phyloP scores from a whole-genome alignment of 2,329 filamentous ascomycete genomes.

The Cryphonectria japonica region DNA sequence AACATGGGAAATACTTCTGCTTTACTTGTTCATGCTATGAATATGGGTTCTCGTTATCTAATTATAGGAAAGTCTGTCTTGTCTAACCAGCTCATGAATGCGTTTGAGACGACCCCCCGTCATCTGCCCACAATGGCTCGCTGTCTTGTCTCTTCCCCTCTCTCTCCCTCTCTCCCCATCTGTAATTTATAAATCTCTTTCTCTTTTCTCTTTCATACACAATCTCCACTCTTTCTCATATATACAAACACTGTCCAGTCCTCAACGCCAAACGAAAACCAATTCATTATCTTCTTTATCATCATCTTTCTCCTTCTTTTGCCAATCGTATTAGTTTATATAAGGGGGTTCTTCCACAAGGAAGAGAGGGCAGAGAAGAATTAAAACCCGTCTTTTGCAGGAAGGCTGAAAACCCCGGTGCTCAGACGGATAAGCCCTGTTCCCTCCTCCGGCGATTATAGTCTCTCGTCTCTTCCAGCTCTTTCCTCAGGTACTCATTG shows the following conservation, averaged over 20 bases:
- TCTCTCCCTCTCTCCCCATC: neutral
- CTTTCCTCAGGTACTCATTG: slow-evolving; percentile 55
- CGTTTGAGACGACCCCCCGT: neutral
- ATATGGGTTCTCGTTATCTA: neutral
- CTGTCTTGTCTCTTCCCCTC: neutral
- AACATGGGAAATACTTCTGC: neutral
- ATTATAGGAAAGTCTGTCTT: neutral
- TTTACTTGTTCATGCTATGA: neutral
- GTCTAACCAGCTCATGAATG: neutral
- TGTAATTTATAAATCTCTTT: neutral
- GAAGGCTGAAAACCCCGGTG: neutral
- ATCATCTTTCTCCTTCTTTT: neutral
- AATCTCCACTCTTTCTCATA: neutral
- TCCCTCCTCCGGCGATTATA: slow-evolving; percentile 31
- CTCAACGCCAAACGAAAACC: neutral
- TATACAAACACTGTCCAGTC: neutral
- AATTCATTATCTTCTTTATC: neutral
- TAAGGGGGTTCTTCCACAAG: neutral
- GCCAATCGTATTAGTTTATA: neutral
- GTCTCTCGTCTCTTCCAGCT: slow-evolving; percentile 55
- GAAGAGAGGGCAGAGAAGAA: neutral
- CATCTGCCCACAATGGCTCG: neutral
- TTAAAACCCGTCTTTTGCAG: neutral
- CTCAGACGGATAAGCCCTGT: slow-evolving; percentile 14
- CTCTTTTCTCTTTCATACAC: neutral